Evolutionary conservation across 345 rosid genomes (phyloP), one percentile per base, ranked within the genome.

Genomic region (Dimocarpus longan): DNA sequence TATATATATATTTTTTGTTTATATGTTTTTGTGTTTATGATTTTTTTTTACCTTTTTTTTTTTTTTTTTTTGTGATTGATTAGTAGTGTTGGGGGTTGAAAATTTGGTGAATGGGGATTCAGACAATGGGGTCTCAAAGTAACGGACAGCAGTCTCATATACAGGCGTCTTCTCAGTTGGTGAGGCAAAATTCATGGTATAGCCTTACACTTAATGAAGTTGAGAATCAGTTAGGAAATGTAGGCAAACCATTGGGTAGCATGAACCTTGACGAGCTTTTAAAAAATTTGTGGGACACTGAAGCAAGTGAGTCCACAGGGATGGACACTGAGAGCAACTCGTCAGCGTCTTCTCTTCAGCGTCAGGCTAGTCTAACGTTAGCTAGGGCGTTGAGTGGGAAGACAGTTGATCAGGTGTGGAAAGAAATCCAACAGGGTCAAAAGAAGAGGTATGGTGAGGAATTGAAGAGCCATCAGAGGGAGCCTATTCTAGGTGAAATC

Each of bases 191-290:
- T 74, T 88, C 90, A 0, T 83, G 90, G 89, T 84, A 85, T 70
- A 78, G 70, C 68, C 85, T 87, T 64, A 85, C 93, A 32, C 84
- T 91, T 10, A 70, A 79, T 63, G 90, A 91, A 80, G 84, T 87
- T 4, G 85, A 82, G 79, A 85, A 76, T 71, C 91, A 82, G 54
- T 66, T 87, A 65, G 84, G 88, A 43, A 81, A 77, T 65, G 43
- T 78, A 67, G 91, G 86, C 78, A 89, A 89, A 76, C 85, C 90
- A 15, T 73, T 91, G 66, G 87, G 90, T 54, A 81, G 90, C 70
- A 81, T 89, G 95, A 86, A 89, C 82, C 89, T 89, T 13, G 88
- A 91, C 24, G 90, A 91, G 69, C 87, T 91, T 76, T 89, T 89
- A 26, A 76, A 83, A 60, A 88, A 71, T 79, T 79, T 89, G 28